Conservation (phyloP, 768 basidiomycete genomes). For the Basidioascus undulatus region DNA sequence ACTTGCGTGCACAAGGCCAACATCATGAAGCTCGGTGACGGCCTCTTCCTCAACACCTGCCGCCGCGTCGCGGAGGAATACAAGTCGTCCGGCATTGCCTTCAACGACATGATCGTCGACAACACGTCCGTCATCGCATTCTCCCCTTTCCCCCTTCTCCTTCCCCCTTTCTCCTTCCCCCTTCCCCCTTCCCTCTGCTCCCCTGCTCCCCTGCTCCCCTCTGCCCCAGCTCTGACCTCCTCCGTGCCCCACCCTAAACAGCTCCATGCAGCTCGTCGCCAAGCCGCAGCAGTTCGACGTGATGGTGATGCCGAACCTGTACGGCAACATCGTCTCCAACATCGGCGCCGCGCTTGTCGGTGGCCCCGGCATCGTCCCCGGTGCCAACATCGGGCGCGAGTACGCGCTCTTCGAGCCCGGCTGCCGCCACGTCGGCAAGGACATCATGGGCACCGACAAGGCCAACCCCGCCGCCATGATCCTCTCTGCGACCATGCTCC, state of each 20-base stretch:
- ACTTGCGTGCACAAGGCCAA: constrained; percentile 99
- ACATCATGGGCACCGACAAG: constrained; percentile 22
- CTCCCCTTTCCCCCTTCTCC: not conserved
- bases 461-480: constrained; percentile 25
- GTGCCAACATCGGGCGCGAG: constrained; percentile 92
- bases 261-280: constrained; percentile 96
- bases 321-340: constrained; percentile 84
- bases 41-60: constrained; percentile 96
- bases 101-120: constrained; percentile 97
- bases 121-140: constrained; percentile 44
- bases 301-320: constrained; percentile 91
- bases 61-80: constrained; percentile 90
- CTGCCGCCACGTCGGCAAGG: constrained; percentile 74
- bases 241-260: constrained; percentile 16
- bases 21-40: constrained; percentile 99
- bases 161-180: not conserved
- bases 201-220: not conserved
- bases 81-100: constrained; percentile 68
- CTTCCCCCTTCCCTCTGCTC: not conserved
- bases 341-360: constrained; percentile 97
- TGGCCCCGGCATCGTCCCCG: constrained; percentile 91
- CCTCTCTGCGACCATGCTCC: constrained; percentile 22
- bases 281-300: constrained; percentile 92
- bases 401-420: constrained; percentile 97
- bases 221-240: not conserved